phyloP scores from a whole-genome alignment of 2,329 filamentous ascomycete genomes.

The Sporothrix pallida region DNA sequence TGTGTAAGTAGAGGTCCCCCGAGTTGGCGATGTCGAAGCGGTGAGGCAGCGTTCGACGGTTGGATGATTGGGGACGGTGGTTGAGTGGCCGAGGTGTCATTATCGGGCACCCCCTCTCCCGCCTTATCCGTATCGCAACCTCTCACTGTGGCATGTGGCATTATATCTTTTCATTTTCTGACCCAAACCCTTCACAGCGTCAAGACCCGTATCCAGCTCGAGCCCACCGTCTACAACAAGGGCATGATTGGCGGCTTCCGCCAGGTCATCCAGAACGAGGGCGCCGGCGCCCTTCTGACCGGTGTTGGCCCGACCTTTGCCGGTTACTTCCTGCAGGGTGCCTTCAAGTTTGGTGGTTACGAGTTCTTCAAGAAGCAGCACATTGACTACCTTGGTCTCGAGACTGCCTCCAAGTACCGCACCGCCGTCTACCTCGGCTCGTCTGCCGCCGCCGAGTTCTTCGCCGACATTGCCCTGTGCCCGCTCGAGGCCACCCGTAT shows the following conservation, averaged over 20 bases:
- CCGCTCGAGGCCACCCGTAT: conserved; percentile 85
- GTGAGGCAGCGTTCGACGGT: too few relatives aligned
- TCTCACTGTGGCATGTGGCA: conserved; percentile 15
- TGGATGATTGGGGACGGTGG: background rate
- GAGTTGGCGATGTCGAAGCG: background rate
- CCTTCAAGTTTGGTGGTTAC: conserved; percentile 87
- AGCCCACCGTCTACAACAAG: conserved; percentile 79
- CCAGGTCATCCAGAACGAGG: conserved; percentile 76
- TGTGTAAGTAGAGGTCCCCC: conserved; percentile 77
- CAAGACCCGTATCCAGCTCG: conserved; percentile 87
- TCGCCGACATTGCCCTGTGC: conserved; percentile 76
- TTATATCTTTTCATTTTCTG: background rate
- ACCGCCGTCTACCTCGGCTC: conserved; percentile 74
- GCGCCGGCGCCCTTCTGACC: conserved; percentile 76
- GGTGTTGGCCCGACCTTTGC: conserved; percentile 78
- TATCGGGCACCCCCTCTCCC: background rate
- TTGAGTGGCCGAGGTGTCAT: background rate
- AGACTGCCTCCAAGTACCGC: conserved; percentile 72
- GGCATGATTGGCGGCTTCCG: conserved; percentile 79
- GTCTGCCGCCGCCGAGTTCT: conserved; percentile 63
- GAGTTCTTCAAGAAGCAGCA: conserved; percentile 87
- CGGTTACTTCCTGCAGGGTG: conserved; percentile 85
- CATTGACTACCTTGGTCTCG: conserved; percentile 74
- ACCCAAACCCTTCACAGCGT: conserved; percentile 58
- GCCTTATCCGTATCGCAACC: background rate